Base-by-base conservation (phyloP, 352 stramenopile species). In the Sclerospora graminicola region DNA sequence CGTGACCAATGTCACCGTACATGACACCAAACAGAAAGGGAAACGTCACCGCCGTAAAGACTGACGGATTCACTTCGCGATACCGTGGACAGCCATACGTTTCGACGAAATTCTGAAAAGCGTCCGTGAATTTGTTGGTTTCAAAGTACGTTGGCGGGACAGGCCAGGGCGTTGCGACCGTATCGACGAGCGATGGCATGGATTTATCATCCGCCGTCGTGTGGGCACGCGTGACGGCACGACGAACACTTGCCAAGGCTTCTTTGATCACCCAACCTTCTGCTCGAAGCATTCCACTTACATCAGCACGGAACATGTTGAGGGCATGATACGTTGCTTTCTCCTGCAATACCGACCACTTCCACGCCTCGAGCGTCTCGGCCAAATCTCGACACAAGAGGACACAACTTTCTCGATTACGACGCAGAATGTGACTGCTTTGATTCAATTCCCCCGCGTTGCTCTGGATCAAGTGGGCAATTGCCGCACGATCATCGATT, bases 21-120 rank as follows among this genome's bases (percentile, higher is more conserved):
- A 99, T 99, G 58, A 99, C 94, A 46, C 96, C 96, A 57, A 99
- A 99, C 14, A 99, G 73, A 67, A 99, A 99, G 41, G 96, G 96
- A 68, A 99, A 99, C 32, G 95, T 99, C n/a, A 97, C 92, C 9
- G 95, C 90, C 16, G 96, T 98, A 63, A 99, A 99, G 30, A 99
- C 75, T 11, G 96, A 97, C 27, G 96, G 96, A 57, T 99, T 99
- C 52, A 96, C 89, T 73, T 99, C 96, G 40, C 93, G 88, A 82
- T 99, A 99, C 19, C 95, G 80, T 41, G 96, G 94, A 41, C 97
- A 95, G 55, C 96, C 96, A 57, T 99, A 99, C 13, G 96, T 99
- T 56, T 99, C 96, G 30, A 99, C 95, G 59, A 99, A 98, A 46
- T 89, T 67, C 66, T 99, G 96, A 67, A 97, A 99, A 19, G 88